Percentiles rank a stretch among this genome's conserved stretches.
Conservation (phyloP, 495 filamentous ascomycete species). For the Aspergillus incahuasiensis region DNA sequence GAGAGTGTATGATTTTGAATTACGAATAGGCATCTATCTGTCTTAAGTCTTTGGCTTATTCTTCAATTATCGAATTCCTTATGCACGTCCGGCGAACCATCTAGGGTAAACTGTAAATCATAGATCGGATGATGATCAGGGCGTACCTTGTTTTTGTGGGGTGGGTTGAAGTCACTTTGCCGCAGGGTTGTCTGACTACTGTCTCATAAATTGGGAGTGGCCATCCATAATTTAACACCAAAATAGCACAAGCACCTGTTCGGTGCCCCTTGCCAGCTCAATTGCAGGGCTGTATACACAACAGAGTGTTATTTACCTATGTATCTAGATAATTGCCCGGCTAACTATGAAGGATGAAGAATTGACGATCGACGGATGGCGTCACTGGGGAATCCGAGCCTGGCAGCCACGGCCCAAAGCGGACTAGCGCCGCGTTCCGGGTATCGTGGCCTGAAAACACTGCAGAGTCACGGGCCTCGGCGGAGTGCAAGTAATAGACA, state of each 20-base stretch:
- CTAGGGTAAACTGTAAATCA: background rate
- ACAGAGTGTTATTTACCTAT: no score
- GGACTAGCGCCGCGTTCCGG: conserved; percentile 37
- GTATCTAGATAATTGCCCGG: background rate
- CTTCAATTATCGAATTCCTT: background rate
- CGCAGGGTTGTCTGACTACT: background rate
- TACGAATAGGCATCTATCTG: background rate
- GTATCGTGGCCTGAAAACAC: conserved; percentile 44
- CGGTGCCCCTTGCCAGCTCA: background rate
- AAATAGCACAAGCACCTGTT: background rate
- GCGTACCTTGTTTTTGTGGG: conserved; percentile 10
- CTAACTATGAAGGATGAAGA: conserved; percentile 3
- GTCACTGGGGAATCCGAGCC: conserved; percentile 24
- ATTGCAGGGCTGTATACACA: background rate
- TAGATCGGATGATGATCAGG: conserved; percentile 12
- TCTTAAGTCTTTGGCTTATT: background rate
- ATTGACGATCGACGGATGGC: conserved; percentile 20
- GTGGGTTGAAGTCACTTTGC: background rate
- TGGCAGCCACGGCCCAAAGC: conserved; percentile 17
- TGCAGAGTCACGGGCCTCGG: conserved; percentile 19
- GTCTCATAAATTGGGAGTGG: background rate
- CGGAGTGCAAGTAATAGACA: conserved; percentile 10
- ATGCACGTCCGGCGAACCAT: background rate
- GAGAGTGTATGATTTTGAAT: conserved; percentile 3
- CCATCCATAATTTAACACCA: background rate